Evolutionary conservation across 2,329 filamentous ascomycete genomes (phyloP).

Genomic region (Tympanopsis confertula): DNA sequence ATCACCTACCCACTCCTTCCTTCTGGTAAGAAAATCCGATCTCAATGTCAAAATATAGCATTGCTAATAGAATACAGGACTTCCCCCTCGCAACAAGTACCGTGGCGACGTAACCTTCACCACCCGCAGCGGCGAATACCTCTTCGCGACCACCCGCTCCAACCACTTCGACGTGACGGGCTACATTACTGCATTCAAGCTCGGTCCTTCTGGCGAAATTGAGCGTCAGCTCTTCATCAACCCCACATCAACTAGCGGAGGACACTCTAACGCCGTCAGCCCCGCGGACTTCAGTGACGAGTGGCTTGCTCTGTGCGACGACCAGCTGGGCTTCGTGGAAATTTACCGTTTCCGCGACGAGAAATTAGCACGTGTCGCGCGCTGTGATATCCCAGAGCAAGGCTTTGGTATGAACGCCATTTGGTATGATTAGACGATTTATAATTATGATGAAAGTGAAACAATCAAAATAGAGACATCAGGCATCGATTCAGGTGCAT

Average conservation of each 20-base stretch:
- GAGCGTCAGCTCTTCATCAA: conserved; percentile 70
- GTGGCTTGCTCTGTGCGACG: conserved; percentile 81
- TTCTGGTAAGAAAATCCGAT: conserved; percentile 43
- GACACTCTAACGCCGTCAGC: conserved; percentile 78
- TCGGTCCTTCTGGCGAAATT: conserved; percentile 58
- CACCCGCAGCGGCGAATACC: conserved; percentile 56
- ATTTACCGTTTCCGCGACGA: conserved; percentile 81
- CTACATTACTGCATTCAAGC: conserved; percentile 70
- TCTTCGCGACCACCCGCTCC: conserved; percentile 75
- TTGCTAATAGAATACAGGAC: conserved; percentile 5
- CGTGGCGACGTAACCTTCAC: conserved; percentile 75
- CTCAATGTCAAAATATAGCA: conserved; percentile 2
- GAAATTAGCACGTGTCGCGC: conserved; percentile 65
- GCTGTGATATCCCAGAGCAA: conserved; percentile 69
- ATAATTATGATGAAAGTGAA: conserved; percentile 3
- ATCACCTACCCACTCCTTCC: conserved; percentile 70
- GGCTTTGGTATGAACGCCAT: conserved; percentile 96
- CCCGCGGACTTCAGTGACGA: conserved; percentile 77
- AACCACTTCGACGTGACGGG: conserved; percentile 68
- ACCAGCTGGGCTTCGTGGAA: conserved; percentile 77
- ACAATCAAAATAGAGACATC: too few relatives aligned
- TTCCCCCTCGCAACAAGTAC: conserved; percentile 52
- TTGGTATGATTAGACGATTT: conserved; percentile 60
- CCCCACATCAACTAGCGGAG: conserved; percentile 76
- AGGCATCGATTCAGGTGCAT: too few relatives aligned